phyloP scores from a whole-genome alignment of 768 basidiomycete genomes.

The Polyporus arcularius region DNA sequence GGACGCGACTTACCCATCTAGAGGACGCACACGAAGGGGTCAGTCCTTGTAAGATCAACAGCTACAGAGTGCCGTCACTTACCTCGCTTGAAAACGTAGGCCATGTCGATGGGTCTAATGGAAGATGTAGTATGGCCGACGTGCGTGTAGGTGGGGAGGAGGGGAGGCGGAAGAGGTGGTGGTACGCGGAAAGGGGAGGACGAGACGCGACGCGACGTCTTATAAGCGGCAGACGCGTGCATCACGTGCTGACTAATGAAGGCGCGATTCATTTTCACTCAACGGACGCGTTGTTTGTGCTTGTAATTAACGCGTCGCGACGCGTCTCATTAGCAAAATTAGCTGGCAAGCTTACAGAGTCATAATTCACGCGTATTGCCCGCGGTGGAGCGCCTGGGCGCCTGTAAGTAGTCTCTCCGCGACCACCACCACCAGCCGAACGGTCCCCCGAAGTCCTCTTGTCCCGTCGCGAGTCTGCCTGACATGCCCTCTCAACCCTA shows the following conservation, averaged over 20 bases:
- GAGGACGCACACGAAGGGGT: constrained; percentile 12
- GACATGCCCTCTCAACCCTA: constrained; percentile 22
- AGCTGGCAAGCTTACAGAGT: neutral
- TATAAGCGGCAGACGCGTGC: constrained; percentile 23
- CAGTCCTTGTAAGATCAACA: constrained; percentile 10
- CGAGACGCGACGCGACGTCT: constrained; percentile 28
- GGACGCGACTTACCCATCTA: constrained; percentile 50
- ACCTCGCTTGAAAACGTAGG: constrained; percentile 63
- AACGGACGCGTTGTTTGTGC: constrained; percentile 26
- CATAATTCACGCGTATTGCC: no score
- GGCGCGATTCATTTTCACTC: constrained; percentile 3
- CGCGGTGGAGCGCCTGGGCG: neutral
- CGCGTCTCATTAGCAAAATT: neutral
- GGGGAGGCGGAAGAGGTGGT: constrained; percentile 27
- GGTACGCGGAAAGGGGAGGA: constrained; percentile 26
- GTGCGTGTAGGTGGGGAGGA: constrained; percentile 7
- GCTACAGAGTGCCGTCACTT: constrained; percentile 19
- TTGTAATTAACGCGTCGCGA: constrained; percentile 20
- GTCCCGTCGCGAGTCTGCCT: neutral
- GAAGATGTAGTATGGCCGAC: constrained; percentile 5
- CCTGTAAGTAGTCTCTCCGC: neutral
- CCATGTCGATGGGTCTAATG: constrained; percentile 34
- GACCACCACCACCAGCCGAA: neutral
- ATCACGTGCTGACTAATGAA: constrained; percentile 22
- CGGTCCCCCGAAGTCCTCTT: neutral